Evolutionary conservation across 2,329 filamentous ascomycete species (phyloP).

Genomic region (Alternaria metachromatica): DNA sequence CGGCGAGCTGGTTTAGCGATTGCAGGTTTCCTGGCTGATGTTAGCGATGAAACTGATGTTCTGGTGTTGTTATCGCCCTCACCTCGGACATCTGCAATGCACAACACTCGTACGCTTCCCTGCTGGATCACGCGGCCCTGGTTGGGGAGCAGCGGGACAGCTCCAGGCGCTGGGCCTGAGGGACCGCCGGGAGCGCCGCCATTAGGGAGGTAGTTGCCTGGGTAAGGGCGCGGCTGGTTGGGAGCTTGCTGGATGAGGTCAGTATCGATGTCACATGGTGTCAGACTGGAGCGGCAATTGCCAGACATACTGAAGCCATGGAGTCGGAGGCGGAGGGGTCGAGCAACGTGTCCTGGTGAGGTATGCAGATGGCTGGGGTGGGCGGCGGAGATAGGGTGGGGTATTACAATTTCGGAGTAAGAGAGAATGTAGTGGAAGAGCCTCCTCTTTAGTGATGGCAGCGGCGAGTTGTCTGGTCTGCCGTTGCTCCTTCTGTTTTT

Average conservation of each 20-base stretch:
- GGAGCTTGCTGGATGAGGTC: conserved; percentile 54
- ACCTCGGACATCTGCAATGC: conserved; percentile 62
- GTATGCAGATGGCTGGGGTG: conserved; percentile 14
- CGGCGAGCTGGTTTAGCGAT: conserved; percentile 95
- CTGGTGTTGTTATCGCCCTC: conserved; percentile 8
- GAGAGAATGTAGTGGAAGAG: conserved; percentile 21
- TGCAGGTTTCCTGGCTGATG: conserved; percentile 79
- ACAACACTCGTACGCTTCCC: conserved; percentile 57
- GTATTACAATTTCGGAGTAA: conserved; percentile 13
- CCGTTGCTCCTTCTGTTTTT: conserved; percentile 38
- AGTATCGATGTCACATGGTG: conserved; percentile 25
- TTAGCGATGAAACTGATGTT: conserved; percentile 7
- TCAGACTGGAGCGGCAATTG: conserved; percentile 3
- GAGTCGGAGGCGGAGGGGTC: conserved; percentile 33
- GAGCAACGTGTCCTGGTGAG: conserved; percentile 29
- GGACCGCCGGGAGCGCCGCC: conserved; percentile 50
- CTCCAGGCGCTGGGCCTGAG: conserved; percentile 53
- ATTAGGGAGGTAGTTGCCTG: conserved; percentile 56
- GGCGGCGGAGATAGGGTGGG: conserved; percentile 6
- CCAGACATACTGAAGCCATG: conserved; percentile 46
- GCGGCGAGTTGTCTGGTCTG: conserved; percentile 28
- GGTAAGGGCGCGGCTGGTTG: conserved; percentile 59
- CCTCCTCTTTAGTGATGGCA: conserved; percentile 37
- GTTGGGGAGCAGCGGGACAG: conserved; percentile 58
- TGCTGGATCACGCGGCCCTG: conserved; percentile 60